phyloP scores from a whole-genome alignment of 2,329 filamentous ascomycete genomes.

The Cadophora sp. region DNA sequence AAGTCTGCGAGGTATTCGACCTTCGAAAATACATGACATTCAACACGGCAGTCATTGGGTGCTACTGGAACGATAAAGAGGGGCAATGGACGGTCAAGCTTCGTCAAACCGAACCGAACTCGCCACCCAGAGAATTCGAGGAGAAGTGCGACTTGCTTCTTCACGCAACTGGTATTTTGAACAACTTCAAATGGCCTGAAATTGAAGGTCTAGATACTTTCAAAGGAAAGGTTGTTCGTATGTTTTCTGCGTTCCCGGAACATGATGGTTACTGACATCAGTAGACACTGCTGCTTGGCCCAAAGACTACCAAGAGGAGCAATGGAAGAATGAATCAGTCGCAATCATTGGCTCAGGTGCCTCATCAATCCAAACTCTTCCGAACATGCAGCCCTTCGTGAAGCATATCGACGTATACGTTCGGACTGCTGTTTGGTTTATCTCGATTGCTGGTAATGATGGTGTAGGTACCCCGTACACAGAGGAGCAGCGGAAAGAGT shows the following conservation, averaged over 20 bases:
- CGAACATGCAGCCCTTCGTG: constrained; percentile 50
- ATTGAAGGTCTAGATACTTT: constrained; percentile 56
- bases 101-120: constrained; percentile 45
- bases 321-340: constrained; percentile 44
- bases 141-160: constrained; percentile 39
- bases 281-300: constrained; percentile 55
- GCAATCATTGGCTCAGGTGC: constrained; percentile 50
- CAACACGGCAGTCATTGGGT: constrained; percentile 54
- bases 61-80: constrained; percentile 55
- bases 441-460: constrained; percentile 53
- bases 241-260: constrained; percentile 48
- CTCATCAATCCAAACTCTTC: constrained; percentile 47
- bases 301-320: constrained; percentile 40
- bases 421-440: constrained; percentile 57
- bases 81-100: constrained; percentile 58
- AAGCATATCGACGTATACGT: constrained; percentile 57
- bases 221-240: constrained; percentile 54
- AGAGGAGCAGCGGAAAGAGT: constrained; percentile 50
- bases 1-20: constrained; percentile 55
- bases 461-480: constrained; percentile 54
- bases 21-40: constrained; percentile 60
- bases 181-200: constrained; percentile 52
- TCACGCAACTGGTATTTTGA: constrained; percentile 39
- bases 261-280: constrained; percentile 31
- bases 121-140: constrained; percentile 32